These are phyloP conservation scores for Verticillium isaacii DNA, from an alignment of 2,329 filamentous ascomycete genomes.

Conservation along the genomic window DNA sequence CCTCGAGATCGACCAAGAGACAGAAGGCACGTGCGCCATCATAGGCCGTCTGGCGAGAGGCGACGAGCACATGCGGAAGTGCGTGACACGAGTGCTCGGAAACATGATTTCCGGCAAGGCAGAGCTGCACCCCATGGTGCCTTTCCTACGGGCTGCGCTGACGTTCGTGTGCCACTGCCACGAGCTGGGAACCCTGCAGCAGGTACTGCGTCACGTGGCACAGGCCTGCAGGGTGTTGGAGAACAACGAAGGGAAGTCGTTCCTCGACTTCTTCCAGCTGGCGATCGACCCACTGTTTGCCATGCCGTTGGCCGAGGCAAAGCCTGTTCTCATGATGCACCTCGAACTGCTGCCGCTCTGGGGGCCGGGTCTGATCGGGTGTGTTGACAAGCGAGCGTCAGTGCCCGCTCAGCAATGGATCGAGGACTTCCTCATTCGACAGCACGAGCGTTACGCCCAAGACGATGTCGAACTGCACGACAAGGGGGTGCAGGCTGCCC, in stretches of 20 bases:
- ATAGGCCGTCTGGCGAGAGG: conserved; percentile 51
- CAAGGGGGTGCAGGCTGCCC: conserved; percentile 28
- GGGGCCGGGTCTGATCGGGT: conserved; percentile 46
- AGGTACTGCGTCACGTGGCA: conserved; percentile 37
- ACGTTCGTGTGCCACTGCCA: conserved; percentile 44
- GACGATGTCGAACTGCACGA: conserved; percentile 24
- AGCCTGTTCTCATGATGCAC: background rate
- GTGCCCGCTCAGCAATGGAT: background rate
- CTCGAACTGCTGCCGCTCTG: conserved; percentile 28
- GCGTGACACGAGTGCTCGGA: conserved; percentile 49
- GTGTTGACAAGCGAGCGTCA: conserved; percentile 17
- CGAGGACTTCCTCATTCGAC: background rate
- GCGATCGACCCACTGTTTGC: conserved; percentile 22
- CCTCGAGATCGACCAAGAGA: conserved; percentile 56
- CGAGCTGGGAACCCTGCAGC: conserved; percentile 25
- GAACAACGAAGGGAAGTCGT: conserved; percentile 42
- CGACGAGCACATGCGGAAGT: conserved; percentile 42
- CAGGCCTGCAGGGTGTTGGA: conserved; percentile 38
- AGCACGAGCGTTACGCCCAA: conserved; percentile 17
- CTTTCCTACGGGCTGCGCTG: conserved; percentile 54
- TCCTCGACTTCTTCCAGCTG: conserved; percentile 37
- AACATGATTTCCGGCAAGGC: conserved; percentile 48
- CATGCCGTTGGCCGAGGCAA: background rate
- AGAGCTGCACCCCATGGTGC: conserved; percentile 39
- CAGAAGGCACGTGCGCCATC: conserved; percentile 47